Percentiles rank a stretch among this genome's conserved stretches.
Conservation (phyloP, 768 basidiomycete genomes). For the Krasilnikovozyma curviuscula region DNA sequence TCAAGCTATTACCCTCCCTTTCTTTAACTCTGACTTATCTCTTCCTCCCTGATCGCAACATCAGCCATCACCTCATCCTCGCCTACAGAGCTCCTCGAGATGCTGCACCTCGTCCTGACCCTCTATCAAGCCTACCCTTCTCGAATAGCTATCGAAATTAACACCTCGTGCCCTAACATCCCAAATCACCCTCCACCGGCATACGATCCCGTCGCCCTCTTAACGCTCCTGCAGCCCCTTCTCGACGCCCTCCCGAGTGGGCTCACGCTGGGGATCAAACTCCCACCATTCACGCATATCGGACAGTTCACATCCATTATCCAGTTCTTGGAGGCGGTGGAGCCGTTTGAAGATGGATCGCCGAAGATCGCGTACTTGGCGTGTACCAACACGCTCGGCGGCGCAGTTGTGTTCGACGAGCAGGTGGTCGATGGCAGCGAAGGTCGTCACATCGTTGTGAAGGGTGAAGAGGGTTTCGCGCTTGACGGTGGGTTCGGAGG, state of each 20-base stretch:
- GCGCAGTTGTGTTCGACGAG: conserved; percentile 2
- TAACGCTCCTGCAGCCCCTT: conserved; percentile 39
- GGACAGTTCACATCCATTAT: conserved; percentile 44
- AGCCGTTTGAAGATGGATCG: background rate
- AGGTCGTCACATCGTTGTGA: background rate
- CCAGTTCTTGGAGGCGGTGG: background rate
- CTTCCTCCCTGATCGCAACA: background rate
- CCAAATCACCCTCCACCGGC: conserved; percentile 36
- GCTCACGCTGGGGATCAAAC: conserved; percentile 53
- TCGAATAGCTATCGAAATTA: conserved; percentile 52
- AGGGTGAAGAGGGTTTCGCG: background rate
- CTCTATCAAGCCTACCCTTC: conserved; percentile 32
- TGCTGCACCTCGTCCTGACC: conserved; percentile 42
- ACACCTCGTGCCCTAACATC: conserved; percentile 73
- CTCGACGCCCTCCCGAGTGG: conserved; percentile 34
- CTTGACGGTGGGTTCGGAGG: conserved; percentile 26
- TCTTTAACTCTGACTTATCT: background rate
- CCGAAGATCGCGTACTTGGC: background rate
- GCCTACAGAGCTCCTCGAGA: conserved; percentile 33
- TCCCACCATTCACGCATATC: conserved; percentile 51
- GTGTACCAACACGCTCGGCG: conserved; percentile 9
- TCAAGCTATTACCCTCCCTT: background rate
- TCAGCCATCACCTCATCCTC: conserved; percentile 45
- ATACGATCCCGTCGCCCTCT: conserved; percentile 39
- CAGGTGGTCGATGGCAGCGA: no score